These are phyloP conservation scores for grape (Vitis vinifera) DNA, from an alignment of 164 flowering plant species.

Conservation along the genomic window DNA sequence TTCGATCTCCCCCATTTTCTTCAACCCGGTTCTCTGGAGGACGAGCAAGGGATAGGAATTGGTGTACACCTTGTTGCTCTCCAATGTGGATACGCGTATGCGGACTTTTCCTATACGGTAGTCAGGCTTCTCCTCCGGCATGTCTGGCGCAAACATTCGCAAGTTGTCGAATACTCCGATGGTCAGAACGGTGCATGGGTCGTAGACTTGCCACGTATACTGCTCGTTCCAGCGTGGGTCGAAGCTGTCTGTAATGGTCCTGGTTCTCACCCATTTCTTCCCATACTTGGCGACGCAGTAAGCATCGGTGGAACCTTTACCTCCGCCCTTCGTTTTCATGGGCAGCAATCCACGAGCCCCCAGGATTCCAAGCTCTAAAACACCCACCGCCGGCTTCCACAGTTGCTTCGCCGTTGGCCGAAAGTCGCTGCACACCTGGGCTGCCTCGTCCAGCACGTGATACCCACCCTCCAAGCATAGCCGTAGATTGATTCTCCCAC, in stretches of 20 bases:
- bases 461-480: constrained; percentile 92
- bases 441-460: constrained; percentile 97
- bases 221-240: constrained; percentile 99
- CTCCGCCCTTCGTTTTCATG: constrained; percentile 70
- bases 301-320: constrained; percentile 91
- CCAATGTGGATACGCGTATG: constrained; percentile 83
- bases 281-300: constrained; percentile 99
- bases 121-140: constrained; percentile 63
- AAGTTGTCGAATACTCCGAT: constrained; percentile 93
- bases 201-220: constrained; percentile 98
- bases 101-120: constrained; percentile 77
- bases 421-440: constrained; percentile 91
- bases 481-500: constrained; percentile 66
- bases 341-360: constrained; percentile 89
- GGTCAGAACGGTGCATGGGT: constrained; percentile 90
- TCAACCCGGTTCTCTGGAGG: constrained; percentile 57
- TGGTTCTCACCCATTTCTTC: constrained; percentile 92
- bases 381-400: constrained; percentile 87
- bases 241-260: constrained; percentile 75
- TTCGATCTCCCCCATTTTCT: constrained; percentile 98
- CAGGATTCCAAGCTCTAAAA: constrained; percentile 90
- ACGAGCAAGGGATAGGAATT: constrained; percentile 81
- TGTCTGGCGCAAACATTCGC: constrained; percentile 64
- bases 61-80: constrained; percentile 82
- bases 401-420: constrained; percentile 92